Conservation (phyloP, 805 yeast genomes). For the Middelhovenomyces tepae region DNA sequence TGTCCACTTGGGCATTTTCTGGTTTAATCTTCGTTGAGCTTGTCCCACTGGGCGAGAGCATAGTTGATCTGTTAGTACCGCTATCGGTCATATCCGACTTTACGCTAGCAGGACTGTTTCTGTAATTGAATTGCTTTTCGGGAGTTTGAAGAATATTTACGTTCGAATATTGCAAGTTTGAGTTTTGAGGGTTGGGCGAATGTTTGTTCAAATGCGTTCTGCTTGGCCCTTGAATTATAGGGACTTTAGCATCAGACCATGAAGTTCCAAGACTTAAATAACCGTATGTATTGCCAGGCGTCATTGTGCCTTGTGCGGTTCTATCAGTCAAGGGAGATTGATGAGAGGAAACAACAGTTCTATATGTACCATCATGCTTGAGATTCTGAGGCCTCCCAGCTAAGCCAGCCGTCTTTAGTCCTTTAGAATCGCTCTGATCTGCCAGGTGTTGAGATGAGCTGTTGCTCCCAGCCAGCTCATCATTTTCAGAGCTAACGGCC, state of each 20-base stretch:
- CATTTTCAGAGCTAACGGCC: conserved; percentile 10
- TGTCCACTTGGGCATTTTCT: conserved; percentile 16
- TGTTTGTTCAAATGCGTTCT: conserved; percentile 1
- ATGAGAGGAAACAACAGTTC: conserved; percentile 1
- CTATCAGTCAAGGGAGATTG: conserved; percentile 2
- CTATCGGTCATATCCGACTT: too few relatives aligned
- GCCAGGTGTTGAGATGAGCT: neutral
- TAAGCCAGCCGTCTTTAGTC: neutral
- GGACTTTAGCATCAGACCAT: neutral
- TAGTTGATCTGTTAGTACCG: too few relatives aligned
- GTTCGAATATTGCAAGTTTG: too few relatives aligned
- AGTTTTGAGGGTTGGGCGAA: neutral
- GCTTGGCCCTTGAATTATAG: too few relatives aligned
- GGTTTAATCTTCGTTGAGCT: neutral
- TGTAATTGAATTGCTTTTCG: too few relatives aligned
- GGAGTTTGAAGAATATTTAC: too few relatives aligned
- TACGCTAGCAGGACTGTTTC: too few relatives aligned
- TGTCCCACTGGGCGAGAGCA: neutral
- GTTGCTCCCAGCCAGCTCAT: conserved; percentile 8
- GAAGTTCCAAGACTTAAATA: neutral
- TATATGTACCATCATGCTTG: neutral
- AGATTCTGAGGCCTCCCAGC: conserved; percentile 1
- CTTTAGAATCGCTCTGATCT: neutral
- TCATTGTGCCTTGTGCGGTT: conserved; percentile 1
- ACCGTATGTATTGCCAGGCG: conserved; percentile 1